Conservation (phyloP, 2,329 filamentous ascomycete species). For the Thermothelomyces thermophilus region DNA sequence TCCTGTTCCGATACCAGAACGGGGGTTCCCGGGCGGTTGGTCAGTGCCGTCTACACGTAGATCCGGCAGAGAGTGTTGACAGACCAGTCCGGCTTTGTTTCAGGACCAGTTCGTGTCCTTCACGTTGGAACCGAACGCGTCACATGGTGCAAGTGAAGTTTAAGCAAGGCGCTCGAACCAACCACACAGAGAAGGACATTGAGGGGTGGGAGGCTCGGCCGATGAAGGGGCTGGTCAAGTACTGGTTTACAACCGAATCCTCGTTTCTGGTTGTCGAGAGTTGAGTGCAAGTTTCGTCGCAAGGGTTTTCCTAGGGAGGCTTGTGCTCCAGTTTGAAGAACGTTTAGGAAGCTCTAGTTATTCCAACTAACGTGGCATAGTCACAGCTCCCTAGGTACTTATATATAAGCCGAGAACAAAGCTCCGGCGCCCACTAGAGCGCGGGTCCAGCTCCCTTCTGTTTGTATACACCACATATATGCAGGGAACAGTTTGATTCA, state of each 20-base stretch:
- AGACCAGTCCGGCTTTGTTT: neutral
- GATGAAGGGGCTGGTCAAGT: constrained; percentile 9
- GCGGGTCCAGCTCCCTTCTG: neutral
- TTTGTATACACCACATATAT: neutral
- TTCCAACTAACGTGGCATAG: neutral
- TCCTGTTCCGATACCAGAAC: constrained; percentile 9
- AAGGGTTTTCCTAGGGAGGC: neutral
- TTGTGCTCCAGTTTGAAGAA: neutral
- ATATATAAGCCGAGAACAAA: too few species aligned
- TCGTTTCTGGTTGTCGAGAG: constrained; percentile 7
- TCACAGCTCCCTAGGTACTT: neutral
- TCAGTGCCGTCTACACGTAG: constrained; percentile 12
- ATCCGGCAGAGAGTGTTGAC: constrained; percentile 3
- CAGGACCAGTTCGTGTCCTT: neutral
- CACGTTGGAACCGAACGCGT: neutral
- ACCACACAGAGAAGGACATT: neutral
- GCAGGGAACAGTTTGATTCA: neutral
- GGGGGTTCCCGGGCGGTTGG: constrained; percentile 9
- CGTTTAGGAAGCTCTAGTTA: neutral
- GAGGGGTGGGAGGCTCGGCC: constrained; percentile 4
- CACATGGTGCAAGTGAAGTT: constrained; percentile 4
- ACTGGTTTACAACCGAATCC: constrained; percentile 8
- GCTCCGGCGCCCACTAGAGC: too few species aligned
- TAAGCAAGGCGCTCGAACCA: neutral
- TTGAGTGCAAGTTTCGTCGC: neutral